Evolutionary conservation across 306 rosid genomes (phyloP).

Genomic region (Vigna trinervia): DNA sequence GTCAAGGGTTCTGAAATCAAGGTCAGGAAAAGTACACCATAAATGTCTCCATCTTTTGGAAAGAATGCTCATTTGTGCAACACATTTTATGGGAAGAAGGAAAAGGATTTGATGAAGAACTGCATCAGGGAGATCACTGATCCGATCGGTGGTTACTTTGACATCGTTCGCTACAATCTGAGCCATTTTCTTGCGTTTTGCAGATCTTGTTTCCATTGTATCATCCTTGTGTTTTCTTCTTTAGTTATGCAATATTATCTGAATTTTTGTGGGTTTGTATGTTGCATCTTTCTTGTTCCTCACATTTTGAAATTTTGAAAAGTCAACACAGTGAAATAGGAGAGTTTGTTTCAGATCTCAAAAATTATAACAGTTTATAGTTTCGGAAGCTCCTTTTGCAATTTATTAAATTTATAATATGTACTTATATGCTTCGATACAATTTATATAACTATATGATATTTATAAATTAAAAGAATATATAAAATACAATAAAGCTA

Average conservation of each 20-base stretch:
- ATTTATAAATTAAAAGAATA: no score
- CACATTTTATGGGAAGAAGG: constrained; percentile 68
- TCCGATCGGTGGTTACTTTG: constrained; percentile 50
- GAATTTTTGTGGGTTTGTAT: not conserved
- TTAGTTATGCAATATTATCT: not conserved
- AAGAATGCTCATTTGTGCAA: constrained; percentile 66
- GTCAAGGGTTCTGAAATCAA: constrained; percentile 68
- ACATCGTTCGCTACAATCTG: not conserved
- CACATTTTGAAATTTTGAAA: constrained; percentile 67
- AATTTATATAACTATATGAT: no score
- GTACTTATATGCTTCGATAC: no score
- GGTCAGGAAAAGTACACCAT: constrained; percentile 83
- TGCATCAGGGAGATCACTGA: constrained; percentile 82
- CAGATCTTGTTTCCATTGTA: constrained; percentile 77
- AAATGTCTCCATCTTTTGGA: constrained; percentile 70
- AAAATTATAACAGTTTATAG: constrained; percentile 30
- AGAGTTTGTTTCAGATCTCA: constrained; percentile 54
- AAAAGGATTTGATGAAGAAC: constrained; percentile 66
- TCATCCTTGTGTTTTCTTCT: constrained; percentile 10
- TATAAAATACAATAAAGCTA: no score
- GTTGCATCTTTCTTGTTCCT: constrained; percentile 20
- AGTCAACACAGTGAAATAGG: constrained; percentile 42
- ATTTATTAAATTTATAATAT: no score
- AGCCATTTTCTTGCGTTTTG: constrained; percentile 55
- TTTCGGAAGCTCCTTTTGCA: constrained; percentile 33